These are phyloP conservation scores for Logfia minima DNA, from an alignment of 129 eudicot species.

Conservation along the genomic window DNA sequence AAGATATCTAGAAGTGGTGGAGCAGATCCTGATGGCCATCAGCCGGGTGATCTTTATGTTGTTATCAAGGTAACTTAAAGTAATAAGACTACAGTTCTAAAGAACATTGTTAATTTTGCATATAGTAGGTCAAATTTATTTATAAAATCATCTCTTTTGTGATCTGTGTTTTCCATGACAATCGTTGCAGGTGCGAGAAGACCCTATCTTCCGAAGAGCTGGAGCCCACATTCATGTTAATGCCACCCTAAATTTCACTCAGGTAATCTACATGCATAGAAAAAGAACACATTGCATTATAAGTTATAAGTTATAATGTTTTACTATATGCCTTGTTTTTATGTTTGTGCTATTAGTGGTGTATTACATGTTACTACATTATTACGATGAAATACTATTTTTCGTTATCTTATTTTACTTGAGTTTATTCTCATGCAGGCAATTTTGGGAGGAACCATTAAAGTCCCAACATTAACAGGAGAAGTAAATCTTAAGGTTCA, in stretches of 20 bases:
- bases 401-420: not conserved
- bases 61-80: slow-evolving; percentile 50
- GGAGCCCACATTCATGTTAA: slow-evolving; percentile 85
- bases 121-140: not conserved
- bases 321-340: not conserved
- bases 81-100: not conserved
- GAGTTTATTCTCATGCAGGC: slow-evolving; percentile 54
- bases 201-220: slow-evolving; percentile 75
- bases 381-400: not conserved
- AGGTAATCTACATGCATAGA: slow-evolving; percentile 44
- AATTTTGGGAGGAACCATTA: slow-evolving; percentile 71
- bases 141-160: not conserved
- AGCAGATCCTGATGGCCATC: slow-evolving; percentile 84
- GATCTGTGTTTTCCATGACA: not conserved
- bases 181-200: slow-evolving; percentile 63
- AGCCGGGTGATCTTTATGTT: slow-evolving; percentile 84
- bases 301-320: not conserved
- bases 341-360: not conserved
- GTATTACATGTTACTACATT: not conserved
- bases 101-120: not conserved
- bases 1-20: slow-evolving; percentile 78
- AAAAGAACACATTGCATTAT: not conserved
- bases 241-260: slow-evolving; percentile 61
- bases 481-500: slow-evolving; percentile 83
- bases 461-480: slow-evolving; percentile 89